Percentiles rank a stretch among this genome's conserved stretches.
These are phyloP conservation scores for Clonostachys solani DNA, from an alignment of 2,329 filamentous ascomycete species.

Conservation along the genomic window DNA sequence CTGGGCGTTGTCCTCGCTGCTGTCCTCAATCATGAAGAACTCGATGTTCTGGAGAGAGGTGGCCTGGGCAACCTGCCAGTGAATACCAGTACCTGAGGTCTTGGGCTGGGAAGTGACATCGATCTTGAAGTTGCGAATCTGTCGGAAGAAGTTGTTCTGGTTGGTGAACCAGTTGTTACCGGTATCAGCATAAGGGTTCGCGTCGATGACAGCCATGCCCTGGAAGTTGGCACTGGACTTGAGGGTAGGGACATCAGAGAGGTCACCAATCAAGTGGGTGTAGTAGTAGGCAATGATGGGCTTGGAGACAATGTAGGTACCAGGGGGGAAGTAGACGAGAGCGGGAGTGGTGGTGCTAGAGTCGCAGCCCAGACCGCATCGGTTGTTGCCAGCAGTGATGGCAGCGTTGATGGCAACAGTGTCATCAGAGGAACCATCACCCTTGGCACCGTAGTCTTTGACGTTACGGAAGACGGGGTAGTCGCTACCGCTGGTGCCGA, in stretches of 20 bases:
- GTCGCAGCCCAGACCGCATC: constrained; percentile 79
- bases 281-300: constrained; percentile 88
- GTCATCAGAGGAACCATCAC: constrained; percentile 71
- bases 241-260: constrained; percentile 65
- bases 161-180: constrained; percentile 76
- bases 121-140: constrained; percentile 77
- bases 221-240: constrained; percentile 68
- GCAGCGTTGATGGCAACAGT: constrained; percentile 84
- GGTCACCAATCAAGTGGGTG: constrained; percentile 87
- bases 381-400: constrained; percentile 71
- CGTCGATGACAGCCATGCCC: constrained; percentile 86
- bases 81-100: constrained; percentile 63
- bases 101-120: constrained; percentile 65
- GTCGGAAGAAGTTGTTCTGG: constrained; percentile 81
- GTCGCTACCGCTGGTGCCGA: constrained; percentile 32
- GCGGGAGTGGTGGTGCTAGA: constrained; percentile 81
- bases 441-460: constrained; percentile 68
- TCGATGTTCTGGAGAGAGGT: constrained; percentile 77
- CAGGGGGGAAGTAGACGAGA: constrained; percentile 86
- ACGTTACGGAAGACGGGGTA: constrained; percentile 79
- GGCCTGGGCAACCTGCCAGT: constrained; percentile 84
- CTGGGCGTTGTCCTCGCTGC: constrained; percentile 60
- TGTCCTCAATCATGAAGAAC: constrained; percentile 72
- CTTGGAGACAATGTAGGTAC: constrained; percentile 76
- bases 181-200: constrained; percentile 71